Evolutionary conservation across 768 basidiomycete genomes (phyloP).

Genomic region (Daedaleopsis nitida): DNA sequence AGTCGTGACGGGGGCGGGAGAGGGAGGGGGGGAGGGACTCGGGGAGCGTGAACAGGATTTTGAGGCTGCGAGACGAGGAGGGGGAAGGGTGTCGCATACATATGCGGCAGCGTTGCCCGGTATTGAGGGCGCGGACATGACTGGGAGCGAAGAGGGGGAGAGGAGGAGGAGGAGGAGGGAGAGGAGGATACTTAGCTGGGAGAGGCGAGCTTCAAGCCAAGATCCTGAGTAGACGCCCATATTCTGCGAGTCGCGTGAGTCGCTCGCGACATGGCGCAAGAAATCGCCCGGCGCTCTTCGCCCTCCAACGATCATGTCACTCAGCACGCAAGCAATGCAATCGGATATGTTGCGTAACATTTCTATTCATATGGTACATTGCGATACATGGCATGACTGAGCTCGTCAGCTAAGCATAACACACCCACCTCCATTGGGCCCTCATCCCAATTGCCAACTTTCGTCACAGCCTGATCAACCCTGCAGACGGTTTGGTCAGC

Average conservation of each 20-base stretch:
- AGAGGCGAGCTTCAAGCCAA: not conserved
- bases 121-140: conserved; percentile 26
- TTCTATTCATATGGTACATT: too few relatives aligned
- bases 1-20: conserved; percentile 23
- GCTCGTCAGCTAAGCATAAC: too few relatives aligned
- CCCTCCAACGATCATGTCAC: not conserved
- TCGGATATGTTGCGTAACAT: too few relatives aligned
- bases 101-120: conserved; percentile 36
- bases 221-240: conserved; percentile 12
- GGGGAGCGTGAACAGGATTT: conserved; percentile 21
- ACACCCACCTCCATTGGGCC: too few relatives aligned
- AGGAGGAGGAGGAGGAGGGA: not conserved
- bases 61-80: conserved; percentile 51
- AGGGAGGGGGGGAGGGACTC: conserved; percentile 23
- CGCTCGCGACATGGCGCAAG: conserved; percentile 38
- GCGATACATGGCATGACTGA: too few relatives aligned
- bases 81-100: conserved; percentile 73
- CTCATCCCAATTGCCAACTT: too few relatives aligned
- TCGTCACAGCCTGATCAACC: too few relatives aligned
- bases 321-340: too few relatives aligned
- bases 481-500: too few relatives aligned
- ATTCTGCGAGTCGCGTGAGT: conserved; percentile 24
- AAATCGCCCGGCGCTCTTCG: not conserved
- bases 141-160: conserved; percentile 6
- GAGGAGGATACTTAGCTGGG: not conserved